Conservation (phyloP, 169 alveolate genomes). For the Plasmodium inui region DNA sequence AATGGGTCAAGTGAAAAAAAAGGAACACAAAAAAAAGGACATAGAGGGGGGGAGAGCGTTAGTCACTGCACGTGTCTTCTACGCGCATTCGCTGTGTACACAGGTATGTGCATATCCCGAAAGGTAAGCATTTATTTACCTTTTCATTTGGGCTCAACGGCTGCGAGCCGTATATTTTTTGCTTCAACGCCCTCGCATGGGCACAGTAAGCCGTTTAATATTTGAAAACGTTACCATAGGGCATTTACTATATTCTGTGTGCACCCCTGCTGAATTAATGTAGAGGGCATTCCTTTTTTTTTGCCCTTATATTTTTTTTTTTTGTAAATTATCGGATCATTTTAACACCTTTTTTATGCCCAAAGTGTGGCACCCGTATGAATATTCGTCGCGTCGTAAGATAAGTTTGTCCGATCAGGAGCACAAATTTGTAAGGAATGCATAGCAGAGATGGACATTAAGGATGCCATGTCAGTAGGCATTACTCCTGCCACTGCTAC, state of each 20-base stretch:
- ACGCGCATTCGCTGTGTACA: background rate
- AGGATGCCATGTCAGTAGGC: background rate
- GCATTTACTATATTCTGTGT: background rate
- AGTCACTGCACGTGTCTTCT: background rate
- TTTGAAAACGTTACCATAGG: background rate
- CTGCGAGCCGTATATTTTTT: background rate
- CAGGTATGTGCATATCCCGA: background rate
- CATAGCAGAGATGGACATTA: background rate
- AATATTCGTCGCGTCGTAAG: background rate
- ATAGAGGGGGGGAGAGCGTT: background rate
- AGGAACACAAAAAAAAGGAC: background rate
- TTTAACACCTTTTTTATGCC: background rate
- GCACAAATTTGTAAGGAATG: background rate
- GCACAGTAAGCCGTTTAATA: background rate
- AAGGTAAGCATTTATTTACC: background rate
- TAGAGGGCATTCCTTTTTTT: background rate
- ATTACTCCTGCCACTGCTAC: background rate
- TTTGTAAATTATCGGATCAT: background rate
- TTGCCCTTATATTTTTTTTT: background rate
- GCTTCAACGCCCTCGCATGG: background rate
- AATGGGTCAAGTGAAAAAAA: background rate
- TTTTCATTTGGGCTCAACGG: background rate
- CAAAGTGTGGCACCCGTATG: background rate
- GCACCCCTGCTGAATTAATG: background rate
- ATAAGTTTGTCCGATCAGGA: background rate